Evolutionary conservation across 2,329 filamentous ascomycete species (phyloP).

Genomic region (Alternaria postmessia): DNA sequence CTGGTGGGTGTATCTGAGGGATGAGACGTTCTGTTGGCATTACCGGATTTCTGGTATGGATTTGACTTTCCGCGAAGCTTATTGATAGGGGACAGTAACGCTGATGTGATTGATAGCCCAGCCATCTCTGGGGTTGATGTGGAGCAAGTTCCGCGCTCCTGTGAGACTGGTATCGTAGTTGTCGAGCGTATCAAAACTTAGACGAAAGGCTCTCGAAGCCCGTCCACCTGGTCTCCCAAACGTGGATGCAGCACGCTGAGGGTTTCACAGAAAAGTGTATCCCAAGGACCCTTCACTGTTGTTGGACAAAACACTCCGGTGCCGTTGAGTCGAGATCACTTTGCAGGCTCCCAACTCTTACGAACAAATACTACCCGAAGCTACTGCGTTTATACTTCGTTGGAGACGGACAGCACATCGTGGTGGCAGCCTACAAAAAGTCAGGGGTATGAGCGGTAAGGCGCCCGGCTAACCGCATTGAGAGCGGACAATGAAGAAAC

Average conservation of each 20-base stretch:
- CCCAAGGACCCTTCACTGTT: neutral
- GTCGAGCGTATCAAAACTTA: neutral
- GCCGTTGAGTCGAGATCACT: neutral
- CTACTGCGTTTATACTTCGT: neutral
- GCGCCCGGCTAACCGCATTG: conserved; percentile 6
- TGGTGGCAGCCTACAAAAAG: conserved; percentile 2
- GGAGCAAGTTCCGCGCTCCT: neutral
- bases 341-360: neutral
- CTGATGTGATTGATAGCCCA: conserved; percentile 8
- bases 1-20: neutral
- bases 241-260: neutral
- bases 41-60: conserved; percentile 8
- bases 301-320: neutral
- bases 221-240: too few relatives aligned
- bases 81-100: conserved; percentile 2
- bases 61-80: conserved; percentile 14
- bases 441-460: conserved; percentile 5
- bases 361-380: neutral
- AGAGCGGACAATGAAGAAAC: neutral
- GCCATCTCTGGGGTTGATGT: neutral
- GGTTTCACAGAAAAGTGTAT: neutral
- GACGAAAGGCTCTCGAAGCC: neutral
- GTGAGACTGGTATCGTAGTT: neutral
- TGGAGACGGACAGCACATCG: neutral
- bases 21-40: neutral